phyloP scores from a whole-genome alignment of 768 basidiomycete species.

The Pleurotus pulmonarius region DNA sequence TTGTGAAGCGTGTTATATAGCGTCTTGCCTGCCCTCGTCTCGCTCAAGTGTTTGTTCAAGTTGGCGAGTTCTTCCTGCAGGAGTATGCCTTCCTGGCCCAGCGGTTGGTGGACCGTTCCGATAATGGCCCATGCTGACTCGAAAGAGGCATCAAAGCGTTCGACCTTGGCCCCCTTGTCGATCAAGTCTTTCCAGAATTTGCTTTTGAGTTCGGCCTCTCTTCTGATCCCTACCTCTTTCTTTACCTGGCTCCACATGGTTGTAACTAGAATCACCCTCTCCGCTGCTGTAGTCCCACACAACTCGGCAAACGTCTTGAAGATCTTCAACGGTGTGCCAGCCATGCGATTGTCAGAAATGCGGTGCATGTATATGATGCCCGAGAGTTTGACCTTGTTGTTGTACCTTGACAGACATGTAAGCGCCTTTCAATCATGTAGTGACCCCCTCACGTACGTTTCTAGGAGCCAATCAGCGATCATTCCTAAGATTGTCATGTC shows the following conservation, averaged over 20 bases:
- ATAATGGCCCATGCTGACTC: constrained; percentile 5
- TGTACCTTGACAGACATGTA: constrained; percentile 15
- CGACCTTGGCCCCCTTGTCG: neutral
- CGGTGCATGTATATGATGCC: constrained; percentile 28
- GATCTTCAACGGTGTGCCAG: constrained; percentile 39
- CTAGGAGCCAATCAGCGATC: constrained; percentile 14
- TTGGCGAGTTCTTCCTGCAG: constrained; percentile 12
- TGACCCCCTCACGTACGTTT: constrained; percentile 11
- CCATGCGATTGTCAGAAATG: constrained; percentile 35
- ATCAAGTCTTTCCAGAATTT: constrained; percentile 11
- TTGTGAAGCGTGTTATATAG: constrained; percentile 8
- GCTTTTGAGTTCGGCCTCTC: constrained; percentile 6
- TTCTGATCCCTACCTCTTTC: neutral
- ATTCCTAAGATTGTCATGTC: constrained; percentile 13
- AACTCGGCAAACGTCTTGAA: constrained; percentile 46
- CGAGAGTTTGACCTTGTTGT: constrained; percentile 18
- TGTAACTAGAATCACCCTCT: constrained; percentile 45
- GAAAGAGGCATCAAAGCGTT: too few species aligned
- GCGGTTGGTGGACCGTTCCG: neutral
- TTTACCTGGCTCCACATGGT: constrained; percentile 43
- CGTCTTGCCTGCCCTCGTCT: constrained; percentile 7
- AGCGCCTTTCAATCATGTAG: too few species aligned
- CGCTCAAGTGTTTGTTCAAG: constrained; percentile 7
- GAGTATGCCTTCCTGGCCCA: neutral
- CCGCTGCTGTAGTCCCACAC: constrained; percentile 39